phyloP scores from a whole-genome alignment of 164 flowering plant species.

The Liriodendron chinense region DNA sequence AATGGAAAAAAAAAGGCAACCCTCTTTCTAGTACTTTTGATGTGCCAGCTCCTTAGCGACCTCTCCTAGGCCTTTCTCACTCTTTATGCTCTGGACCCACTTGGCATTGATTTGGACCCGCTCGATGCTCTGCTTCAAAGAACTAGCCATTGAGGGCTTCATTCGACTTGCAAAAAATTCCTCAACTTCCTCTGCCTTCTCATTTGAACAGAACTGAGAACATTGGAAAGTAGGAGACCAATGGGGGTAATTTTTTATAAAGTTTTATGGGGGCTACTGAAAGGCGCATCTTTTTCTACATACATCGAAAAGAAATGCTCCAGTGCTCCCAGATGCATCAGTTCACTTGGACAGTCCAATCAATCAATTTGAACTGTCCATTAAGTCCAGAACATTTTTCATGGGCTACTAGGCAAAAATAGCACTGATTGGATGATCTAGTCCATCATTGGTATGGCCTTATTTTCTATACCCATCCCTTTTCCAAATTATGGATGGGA shows the following conservation, averaged over 20 bases:
- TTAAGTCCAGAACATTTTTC: no score
- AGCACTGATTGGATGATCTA: no score
- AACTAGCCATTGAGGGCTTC: constrained; percentile 65
- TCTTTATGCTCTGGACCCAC: constrained; percentile 67
- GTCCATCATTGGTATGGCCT: no score
- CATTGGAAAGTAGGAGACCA: neutral
- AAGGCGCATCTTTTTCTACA: neutral
- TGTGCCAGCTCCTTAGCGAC: constrained; percentile 53
- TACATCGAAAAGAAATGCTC: neutral
- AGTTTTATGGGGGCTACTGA: neutral
- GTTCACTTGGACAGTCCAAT: no score
- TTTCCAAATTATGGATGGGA: no score
- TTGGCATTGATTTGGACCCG: constrained; percentile 67
- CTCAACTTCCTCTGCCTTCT: constrained; percentile 72
- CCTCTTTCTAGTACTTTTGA: constrained; percentile 31
- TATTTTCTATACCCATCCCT: no score
- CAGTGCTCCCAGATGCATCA: no score
- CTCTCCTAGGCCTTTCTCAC: constrained; percentile 52
- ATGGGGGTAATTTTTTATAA: neutral
- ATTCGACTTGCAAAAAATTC: constrained; percentile 62
- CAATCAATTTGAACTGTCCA: no score
- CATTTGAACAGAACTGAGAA: constrained; percentile 69
- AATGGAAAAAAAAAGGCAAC: neutral
- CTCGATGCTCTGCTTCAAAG: constrained; percentile 92
- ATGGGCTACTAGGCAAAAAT: no score